A percentile compares a stretch with the other conserved stretches of the same genome.
Conservation (phyloP, 192 early-diverging fungal species). For the Dissophora ornata region DNA sequence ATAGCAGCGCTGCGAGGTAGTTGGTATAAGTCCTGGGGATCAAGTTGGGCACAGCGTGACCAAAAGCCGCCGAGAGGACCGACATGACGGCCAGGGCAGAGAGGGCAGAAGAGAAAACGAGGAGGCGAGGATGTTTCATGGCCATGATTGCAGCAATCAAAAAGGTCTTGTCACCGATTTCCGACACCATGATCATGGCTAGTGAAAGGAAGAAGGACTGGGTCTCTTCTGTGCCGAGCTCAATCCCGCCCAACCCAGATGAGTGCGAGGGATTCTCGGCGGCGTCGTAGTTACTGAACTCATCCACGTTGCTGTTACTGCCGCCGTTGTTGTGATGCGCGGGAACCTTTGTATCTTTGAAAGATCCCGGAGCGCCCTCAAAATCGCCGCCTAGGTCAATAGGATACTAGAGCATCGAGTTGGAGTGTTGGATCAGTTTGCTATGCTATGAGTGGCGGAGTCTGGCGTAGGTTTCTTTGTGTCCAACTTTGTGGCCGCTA, state of each 20-base stretch:
- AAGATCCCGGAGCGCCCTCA: slow-evolving; percentile 26
- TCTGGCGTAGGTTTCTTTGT: too few relatives aligned
- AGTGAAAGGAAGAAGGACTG: slow-evolving; percentile 71
- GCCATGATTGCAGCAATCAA: slow-evolving; percentile 98
- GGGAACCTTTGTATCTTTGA: background rate
- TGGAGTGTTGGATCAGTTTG: too few relatives aligned
- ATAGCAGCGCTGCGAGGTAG: slow-evolving; percentile 84
- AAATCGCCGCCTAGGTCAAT: too few relatives aligned
- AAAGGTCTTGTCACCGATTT: slow-evolving; percentile 99
- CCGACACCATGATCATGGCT: slow-evolving; percentile 93
- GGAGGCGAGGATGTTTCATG: slow-evolving; percentile 92
- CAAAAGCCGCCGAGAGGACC: slow-evolving; percentile 92
- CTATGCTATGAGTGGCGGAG: too few relatives aligned
- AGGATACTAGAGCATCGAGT: slow-evolving; percentile 24
- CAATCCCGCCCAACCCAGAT: slow-evolving; percentile 15
- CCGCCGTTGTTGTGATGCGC: background rate
- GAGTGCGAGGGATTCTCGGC: background rate
- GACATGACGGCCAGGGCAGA: slow-evolving; percentile 94
- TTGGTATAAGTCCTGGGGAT: slow-evolving; percentile 91
- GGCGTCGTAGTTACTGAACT: slow-evolving; percentile 35
- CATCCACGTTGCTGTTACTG: slow-evolving; percentile 16
- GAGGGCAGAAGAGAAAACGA: slow-evolving; percentile 93
- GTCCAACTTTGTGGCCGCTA: background rate
- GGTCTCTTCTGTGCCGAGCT: slow-evolving; percentile 47
- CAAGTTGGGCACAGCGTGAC: slow-evolving; percentile 88